Evolutionary conservation across 805 yeast species (phyloP), one percentile per base, ranked within the genome.

Genomic region (Candida schatavii): DNA sequence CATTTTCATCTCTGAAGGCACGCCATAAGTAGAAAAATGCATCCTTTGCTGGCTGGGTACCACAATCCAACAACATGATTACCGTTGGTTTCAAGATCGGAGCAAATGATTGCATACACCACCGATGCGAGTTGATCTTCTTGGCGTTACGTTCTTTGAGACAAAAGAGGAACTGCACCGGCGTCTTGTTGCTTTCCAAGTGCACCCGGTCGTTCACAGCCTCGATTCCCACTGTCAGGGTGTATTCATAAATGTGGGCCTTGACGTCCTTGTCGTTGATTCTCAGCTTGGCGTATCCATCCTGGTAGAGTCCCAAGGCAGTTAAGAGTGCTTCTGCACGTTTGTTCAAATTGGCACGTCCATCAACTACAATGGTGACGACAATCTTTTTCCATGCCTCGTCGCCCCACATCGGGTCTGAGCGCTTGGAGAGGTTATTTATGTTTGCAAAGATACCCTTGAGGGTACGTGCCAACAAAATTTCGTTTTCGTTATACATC

Each of bases 371-470:
- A 23, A 91, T 78, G 50, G 88, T 80, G 15, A 93, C 93, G 9
- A 88, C 96, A 26, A 91, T 81, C 56, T 88, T 91, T 52, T 90
- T 88, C 98, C 98, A 91, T 0, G 95, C 81, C 44, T 88, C 95
- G 34, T 80, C 80, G n/a, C 98, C 98, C 99, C 99, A 91, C 1
- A 81, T 75, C 11, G 78, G 75, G 46, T 81, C 75, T 25, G 82
- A 72, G 46, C 85, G 75, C 40, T 81, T 75, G 35, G 78, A 73
- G 55, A 93, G 72, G 59, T 89, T 83, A 47, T 80, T 74, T 48
- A 91, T 84, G 60, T 93, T 91, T 44, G 87, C 86, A 68, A 91
- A 88, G 10, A 88, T 87, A 50, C 97, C 97, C 57, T 87, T 86
- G 50, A 91, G 71, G 3, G 97, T 90, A 52, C 91, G 71, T 2